A percentile compares a stretch with the other conserved stretches of the same genome.
Evolutionary conservation across 2,329 filamentous ascomycete species (phyloP).

Genomic region (Arthrobotrys entomopaga): DNA sequence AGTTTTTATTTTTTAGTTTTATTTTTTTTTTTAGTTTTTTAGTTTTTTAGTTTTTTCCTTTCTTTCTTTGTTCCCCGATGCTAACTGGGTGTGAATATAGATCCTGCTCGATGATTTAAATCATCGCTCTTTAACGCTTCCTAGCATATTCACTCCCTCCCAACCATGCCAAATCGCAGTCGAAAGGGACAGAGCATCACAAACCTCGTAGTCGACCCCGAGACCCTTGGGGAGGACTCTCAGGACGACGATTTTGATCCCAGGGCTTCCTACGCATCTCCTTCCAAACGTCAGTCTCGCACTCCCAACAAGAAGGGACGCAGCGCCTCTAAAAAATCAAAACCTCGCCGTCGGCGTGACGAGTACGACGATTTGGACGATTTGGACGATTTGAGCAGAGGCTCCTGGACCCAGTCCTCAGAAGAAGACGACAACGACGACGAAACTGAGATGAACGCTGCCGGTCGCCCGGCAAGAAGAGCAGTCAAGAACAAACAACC

Average conservation of each 20-base stretch:
- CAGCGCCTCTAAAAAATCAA: slow-evolving; percentile 34
- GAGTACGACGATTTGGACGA: slow-evolving; percentile 54
- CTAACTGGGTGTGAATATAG: slow-evolving; percentile 16
- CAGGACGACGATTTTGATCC: slow-evolving; percentile 52
- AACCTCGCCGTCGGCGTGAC: slow-evolving; percentile 34
- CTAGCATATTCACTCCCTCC: slow-evolving; percentile 5
- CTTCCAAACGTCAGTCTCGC: slow-evolving; percentile 42
- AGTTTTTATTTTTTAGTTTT: not conserved
- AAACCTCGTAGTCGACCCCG: slow-evolving; percentile 52
- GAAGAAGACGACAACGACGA: slow-evolving; percentile 39
- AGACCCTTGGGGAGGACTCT: slow-evolving; percentile 49
- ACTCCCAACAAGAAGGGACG: slow-evolving; percentile 35
- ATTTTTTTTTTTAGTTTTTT: not conserved
- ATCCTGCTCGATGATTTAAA: slow-evolving; percentile 48
- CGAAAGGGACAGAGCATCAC: slow-evolving; percentile 53
- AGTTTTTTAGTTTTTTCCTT: not conserved
- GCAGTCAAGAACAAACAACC: slow-evolving; percentile 37
- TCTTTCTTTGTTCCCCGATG: not conserved
- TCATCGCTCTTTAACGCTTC: slow-evolving; percentile 28
- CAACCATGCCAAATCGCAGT: slow-evolving; percentile 48
- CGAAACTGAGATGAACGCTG: slow-evolving; percentile 52
- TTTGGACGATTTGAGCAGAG: slow-evolving; percentile 43
- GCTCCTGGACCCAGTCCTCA: slow-evolving; percentile 31
- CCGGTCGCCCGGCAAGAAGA: slow-evolving; percentile 56
- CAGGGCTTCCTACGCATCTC: slow-evolving; percentile 43